Percentiles rank a stretch among this genome's conserved stretches.
Evolutionary conservation across 2,329 filamentous ascomycete genomes (phyloP).

Genomic region (Parastagonospora avenae): DNA sequence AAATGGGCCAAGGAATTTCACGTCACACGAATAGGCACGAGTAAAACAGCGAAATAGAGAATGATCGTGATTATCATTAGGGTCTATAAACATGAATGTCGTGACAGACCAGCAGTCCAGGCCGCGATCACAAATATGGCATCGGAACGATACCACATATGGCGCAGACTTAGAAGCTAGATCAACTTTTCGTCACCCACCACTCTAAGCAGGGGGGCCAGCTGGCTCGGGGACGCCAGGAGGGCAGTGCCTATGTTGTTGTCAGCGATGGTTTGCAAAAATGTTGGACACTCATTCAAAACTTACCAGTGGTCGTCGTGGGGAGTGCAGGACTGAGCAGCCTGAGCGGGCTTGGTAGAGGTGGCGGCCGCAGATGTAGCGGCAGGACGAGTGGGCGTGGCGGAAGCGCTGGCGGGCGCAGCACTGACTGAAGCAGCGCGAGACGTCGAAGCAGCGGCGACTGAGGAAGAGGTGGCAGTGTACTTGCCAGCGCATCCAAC

Average conservation of each 20-base stretch:
- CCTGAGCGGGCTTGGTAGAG: constrained; percentile 1
- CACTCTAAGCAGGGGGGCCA: constrained; percentile 21
- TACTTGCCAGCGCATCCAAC: constrained; percentile 62
- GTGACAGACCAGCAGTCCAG: too few species aligned
- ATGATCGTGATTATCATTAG: too few species aligned
- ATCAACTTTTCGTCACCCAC: too few species aligned
- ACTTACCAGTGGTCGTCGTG: constrained; percentile 30
- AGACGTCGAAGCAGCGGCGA: constrained; percentile 6
- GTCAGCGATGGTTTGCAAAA: not conserved
- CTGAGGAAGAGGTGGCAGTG: constrained; percentile 14
- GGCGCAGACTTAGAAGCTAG: too few species aligned
- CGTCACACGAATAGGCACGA: too few species aligned
- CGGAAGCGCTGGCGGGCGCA: not conserved
- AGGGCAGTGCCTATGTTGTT: constrained; percentile 22
- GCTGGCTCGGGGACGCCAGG: constrained; percentile 30
- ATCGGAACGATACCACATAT: too few species aligned
- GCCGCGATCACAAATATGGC: too few species aligned
- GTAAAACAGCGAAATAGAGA: too few species aligned
- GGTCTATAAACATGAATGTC: too few species aligned
- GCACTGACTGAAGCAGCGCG: constrained; percentile 4
- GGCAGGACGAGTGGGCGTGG: constrained; percentile 2
- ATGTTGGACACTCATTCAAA: too few species aligned
- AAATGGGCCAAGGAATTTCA: too few species aligned
- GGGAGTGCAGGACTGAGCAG: constrained; percentile 21
- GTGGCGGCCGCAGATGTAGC: constrained; percentile 8